Evolutionary conservation across 2,329 filamentous ascomycete genomes (phyloP).

Genomic region (Fusarium devonianum): DNA sequence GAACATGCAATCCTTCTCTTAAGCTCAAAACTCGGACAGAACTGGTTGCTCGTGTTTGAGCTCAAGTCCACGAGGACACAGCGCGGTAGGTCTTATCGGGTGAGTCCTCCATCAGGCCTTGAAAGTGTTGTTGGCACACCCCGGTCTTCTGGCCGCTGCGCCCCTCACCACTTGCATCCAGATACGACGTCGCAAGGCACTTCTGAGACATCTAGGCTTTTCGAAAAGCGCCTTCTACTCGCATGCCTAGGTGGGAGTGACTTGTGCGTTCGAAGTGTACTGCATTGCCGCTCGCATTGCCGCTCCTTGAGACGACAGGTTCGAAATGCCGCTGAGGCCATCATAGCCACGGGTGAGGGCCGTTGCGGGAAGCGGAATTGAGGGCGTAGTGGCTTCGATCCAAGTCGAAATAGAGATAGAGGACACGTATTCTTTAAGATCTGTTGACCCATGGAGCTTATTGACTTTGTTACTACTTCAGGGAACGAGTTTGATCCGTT

Average conservation of each 20-base stretch:
- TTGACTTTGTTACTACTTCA: no score
- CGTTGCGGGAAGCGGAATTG: constrained; percentile 19
- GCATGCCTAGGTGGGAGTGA: no score
- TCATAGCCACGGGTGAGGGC: constrained; percentile 16
- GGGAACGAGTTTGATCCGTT: no score
- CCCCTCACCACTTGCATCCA: constrained; percentile 10
- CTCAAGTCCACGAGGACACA: no score
- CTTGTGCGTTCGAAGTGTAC: no score
- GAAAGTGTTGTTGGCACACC: constrained; percentile 20
- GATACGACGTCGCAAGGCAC: constrained; percentile 8
- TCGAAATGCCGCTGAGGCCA: background rate
- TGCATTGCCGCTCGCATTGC: no score
- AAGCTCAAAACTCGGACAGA: no score
- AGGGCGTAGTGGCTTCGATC: background rate
- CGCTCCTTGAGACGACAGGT: background rate
- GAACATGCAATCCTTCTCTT: no score
- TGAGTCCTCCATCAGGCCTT: background rate
- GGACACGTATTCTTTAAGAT: no score
- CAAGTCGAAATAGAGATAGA: no score
- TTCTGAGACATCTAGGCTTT: constrained; percentile 1
- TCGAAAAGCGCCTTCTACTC: background rate
- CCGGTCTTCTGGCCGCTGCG: constrained; percentile 26
- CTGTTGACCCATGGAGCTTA: no score
- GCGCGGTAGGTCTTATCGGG: background rate
- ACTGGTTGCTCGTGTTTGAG: no score